Conservation (phyloP, 345 rosid species). For the Heritiera littoralis region DNA sequence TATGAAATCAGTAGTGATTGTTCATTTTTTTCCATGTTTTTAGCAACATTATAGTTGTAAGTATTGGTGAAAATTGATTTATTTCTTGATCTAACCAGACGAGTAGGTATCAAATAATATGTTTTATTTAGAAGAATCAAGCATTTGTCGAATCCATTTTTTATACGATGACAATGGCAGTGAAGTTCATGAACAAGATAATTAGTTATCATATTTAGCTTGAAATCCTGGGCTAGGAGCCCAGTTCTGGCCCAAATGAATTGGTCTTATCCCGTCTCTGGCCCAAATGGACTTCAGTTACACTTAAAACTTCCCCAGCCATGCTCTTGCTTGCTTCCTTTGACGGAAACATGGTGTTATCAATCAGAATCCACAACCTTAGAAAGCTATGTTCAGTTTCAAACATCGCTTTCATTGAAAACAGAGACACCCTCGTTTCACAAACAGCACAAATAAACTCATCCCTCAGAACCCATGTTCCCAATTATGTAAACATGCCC, state of each 20-base stretch:
- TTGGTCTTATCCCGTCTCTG: not conserved
- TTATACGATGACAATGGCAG: no score
- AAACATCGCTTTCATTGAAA: slow-evolving; percentile 18
- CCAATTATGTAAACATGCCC: slow-evolving; percentile 23
- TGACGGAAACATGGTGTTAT: slow-evolving; percentile 18
- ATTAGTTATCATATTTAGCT: no score
- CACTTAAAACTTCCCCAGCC: not conserved
- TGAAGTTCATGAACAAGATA: no score
- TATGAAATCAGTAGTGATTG: no score
- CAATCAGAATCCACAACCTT: slow-evolving; percentile 20
- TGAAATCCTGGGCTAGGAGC: not conserved
- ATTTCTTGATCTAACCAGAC: no score
- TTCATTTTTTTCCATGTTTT: no score
- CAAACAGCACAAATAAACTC: not conserved
- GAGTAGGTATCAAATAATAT: no score
- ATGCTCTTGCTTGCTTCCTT: not conserved
- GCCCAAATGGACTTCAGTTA: not conserved
- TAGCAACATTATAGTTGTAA: no score
- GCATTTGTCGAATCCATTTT: no score
- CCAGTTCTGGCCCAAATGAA: not conserved
- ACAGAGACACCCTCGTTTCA: not conserved
- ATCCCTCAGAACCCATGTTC: not conserved
- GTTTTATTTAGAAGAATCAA: no score
- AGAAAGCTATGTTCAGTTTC: slow-evolving; percentile 27
- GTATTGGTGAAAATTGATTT: no score